Base-by-base conservation (phyloP, 2,329 filamentous ascomycete species). In the Didymella glomerata region DNA sequence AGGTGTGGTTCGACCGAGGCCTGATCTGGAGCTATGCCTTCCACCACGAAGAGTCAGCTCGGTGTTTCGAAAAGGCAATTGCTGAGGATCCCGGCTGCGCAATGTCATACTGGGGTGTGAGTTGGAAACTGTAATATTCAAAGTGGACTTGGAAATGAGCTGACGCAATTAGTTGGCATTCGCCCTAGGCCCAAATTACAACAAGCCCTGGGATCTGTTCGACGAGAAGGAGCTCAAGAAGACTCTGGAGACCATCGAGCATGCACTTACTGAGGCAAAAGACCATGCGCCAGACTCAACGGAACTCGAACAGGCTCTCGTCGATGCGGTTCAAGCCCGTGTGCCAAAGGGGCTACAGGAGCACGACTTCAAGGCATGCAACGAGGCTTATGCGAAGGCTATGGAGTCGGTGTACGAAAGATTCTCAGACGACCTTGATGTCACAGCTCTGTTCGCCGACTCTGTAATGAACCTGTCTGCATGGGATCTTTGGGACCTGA, bases 161-260 rank as follows among this genome's bases (percentile, higher is more conserved):
- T 90, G 55, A 68, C 36, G n/a, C 11, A 11, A 34, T n/a, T 48
- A 73, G 70, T 67, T 68, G 4, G 87, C 90, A 0, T 93, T 90
- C 71, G 81, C 88, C 1, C 77, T 90, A 0, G 91, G 90, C 0
- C 90, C 91, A 3, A 93, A 94, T 69, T 89, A 90, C 75, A 91
- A 93, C 78, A 92, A 93, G 69, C 87, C 90, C 0, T 93, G 91
- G 91, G 84, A 86, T 27, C 82, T 86, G 24, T 92, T 93, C 64
- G 88, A 90, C 53, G 76, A 82, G 1, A 76, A 80, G 0, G 90
- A 93, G 63, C 78, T 89, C 4, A 74, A 80, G 11, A 74, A 69
- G 0, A 84, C 82, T 0, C 78, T 89, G 7, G 70, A 77, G 40
- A 77, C 79, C 28, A 84, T 84, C 4, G 79, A 82, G 54, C 56